Evolutionary conservation across 257 asterid genomes (phyloP).

Genomic region (Solanum corneliomulleri): DNA sequence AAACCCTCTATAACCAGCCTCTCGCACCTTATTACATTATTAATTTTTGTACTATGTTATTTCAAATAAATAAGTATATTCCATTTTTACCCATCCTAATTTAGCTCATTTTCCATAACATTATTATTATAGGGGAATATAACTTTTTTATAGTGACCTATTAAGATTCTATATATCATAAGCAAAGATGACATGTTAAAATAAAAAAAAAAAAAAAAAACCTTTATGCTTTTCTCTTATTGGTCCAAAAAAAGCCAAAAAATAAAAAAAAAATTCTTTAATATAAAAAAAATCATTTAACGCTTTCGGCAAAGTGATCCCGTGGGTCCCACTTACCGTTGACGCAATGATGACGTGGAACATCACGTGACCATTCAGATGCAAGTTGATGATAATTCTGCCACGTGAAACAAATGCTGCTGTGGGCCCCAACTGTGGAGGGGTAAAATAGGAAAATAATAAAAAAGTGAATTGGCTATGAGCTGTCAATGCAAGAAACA

Average conservation of each 20-base stretch:
- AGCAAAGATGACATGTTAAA: background rate
- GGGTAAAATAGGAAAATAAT: background rate
- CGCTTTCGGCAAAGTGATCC: background rate
- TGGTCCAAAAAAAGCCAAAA: background rate
- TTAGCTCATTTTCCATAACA: background rate
- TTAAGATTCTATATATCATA: background rate
- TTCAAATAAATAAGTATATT: background rate
- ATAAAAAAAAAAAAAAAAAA: background rate
- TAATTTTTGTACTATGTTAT: too few species aligned
- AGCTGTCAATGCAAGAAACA: slow-evolving; percentile 15
- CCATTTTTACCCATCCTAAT: background rate
- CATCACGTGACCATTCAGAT: background rate
- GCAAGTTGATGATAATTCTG: slow-evolving; percentile 6
- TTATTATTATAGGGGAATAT: background rate
- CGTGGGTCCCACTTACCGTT: background rate
- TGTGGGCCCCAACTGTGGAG: background rate
- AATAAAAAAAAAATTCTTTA: too few species aligned
- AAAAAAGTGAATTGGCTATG: slow-evolving; percentile 2
- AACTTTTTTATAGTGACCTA: background rate
- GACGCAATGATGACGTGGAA: background rate
- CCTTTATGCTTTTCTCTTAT: background rate
- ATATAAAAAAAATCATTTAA: background rate
- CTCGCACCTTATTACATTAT: background rate
- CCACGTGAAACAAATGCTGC: background rate
- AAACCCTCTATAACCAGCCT: too few species aligned